A percentile compares a stretch with the other conserved stretches of the same genome.
Conservation (phyloP, 106 monocot genomes). For the Dioscorea dumetorum region DNA sequence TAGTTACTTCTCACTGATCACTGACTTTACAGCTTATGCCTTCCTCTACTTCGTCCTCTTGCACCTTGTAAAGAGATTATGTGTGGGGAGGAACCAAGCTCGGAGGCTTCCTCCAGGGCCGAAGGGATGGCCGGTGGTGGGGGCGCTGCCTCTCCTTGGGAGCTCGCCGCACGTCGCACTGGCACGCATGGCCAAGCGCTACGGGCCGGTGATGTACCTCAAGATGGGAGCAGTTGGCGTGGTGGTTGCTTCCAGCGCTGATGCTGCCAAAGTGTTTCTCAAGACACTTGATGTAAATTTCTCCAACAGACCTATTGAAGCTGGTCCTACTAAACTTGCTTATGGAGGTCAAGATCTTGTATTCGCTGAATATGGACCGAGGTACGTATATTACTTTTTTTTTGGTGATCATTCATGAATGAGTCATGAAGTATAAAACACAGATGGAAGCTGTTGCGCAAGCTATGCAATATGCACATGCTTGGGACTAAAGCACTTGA, state of each 20-base stretch:
- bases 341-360: constrained; percentile 10
- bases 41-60: background rate
- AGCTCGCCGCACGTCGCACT: background rate
- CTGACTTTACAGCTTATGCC: background rate
- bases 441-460: constrained; percentile 26
- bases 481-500: constrained; percentile 2
- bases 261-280: constrained; percentile 15
- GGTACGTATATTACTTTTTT: background rate
- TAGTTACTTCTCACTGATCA: background rate
- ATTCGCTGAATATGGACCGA: constrained; percentile 10
- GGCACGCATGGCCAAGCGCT: constrained; percentile 2
- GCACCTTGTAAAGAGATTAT: background rate
- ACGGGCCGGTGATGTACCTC: constrained; percentile 28
- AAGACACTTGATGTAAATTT: constrained; percentile 19
- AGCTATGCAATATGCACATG: constrained; percentile 18
- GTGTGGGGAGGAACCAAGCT: background rate
- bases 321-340: background rate
- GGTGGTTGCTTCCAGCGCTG: constrained; percentile 22
- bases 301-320: constrained; percentile 13
- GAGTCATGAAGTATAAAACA: background rate
- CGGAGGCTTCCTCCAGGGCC: constrained; percentile 22
- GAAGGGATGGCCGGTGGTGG: constrained; percentile 12
- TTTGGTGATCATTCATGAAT: background rate
- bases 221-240: constrained; percentile 10
- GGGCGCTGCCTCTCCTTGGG: constrained; percentile 11